Evolutionary conservation across 202 grass and related monocot species (phyloP).

Genomic region (Elaeis oleifera): DNA sequence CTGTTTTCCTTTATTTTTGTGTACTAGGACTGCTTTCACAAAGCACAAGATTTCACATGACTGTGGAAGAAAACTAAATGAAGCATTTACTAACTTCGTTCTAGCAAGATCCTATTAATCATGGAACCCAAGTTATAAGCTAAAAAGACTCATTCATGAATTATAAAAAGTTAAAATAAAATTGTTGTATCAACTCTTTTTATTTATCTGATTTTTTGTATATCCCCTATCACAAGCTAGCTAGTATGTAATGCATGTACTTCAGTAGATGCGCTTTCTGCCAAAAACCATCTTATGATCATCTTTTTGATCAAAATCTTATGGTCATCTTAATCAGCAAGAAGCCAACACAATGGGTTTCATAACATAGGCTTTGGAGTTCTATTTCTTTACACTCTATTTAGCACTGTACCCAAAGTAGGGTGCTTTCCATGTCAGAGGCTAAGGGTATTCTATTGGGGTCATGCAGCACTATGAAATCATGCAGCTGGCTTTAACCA

Average conservation of each 20-base stretch:
- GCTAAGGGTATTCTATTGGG: neutral
- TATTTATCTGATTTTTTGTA: too few species aligned
- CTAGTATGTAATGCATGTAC: too few species aligned
- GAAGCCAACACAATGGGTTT: constrained; percentile 6
- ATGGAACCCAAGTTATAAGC: neutral
- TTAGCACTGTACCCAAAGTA: constrained; percentile 18
- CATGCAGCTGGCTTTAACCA: too few species aligned
- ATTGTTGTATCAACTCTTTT: too few species aligned
- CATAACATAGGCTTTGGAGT: constrained; percentile 12
- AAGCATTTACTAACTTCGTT: neutral
- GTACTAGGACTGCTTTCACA: neutral
- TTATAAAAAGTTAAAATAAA: too few species aligned
- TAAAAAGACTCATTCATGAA: too few species aligned
- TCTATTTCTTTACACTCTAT: constrained; percentile 32
- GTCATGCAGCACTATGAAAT: too few species aligned
- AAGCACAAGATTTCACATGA: neutral
- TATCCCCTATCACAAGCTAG: too few species aligned
- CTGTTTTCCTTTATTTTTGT: neutral
- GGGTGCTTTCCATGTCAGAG: neutral
- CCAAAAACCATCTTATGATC: too few species aligned
- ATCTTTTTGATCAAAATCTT: neutral
- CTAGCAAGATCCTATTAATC: neutral
- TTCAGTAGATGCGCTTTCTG: too few species aligned
- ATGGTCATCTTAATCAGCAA: constrained; percentile 6
- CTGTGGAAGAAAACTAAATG: neutral